A percentile compares a stretch with the other conserved stretches of the same genome.
Evolutionary conservation across 106 monocot genomes (phyloP).

Genomic region (Vanilla planifolia): DNA sequence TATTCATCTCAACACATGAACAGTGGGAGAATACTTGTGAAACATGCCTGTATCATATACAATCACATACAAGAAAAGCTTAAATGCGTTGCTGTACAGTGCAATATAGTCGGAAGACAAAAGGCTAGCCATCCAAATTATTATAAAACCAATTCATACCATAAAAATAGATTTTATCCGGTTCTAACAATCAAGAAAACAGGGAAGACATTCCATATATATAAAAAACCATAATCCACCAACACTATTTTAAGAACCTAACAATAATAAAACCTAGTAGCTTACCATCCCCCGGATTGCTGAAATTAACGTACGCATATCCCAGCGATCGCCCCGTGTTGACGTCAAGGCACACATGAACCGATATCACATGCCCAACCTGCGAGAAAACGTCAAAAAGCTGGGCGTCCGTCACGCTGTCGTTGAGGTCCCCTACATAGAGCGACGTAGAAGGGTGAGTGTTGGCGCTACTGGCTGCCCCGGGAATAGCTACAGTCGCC

Average conservation of each 20-base stretch:
- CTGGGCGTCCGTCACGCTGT: slow-evolving; percentile 67
- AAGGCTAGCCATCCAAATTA: too few species aligned
- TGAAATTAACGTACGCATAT: slow-evolving; percentile 80
- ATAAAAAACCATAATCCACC: neutral
- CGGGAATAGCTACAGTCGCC: neutral
- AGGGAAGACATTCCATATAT: neutral
- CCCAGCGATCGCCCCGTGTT: slow-evolving; percentile 72
- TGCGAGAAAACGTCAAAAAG: slow-evolving; percentile 68
- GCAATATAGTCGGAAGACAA: too few species aligned
- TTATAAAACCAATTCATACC: too few species aligned
- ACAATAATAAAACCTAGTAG: neutral
- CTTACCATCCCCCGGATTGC: slow-evolving; percentile 65
- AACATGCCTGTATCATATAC: too few species aligned
- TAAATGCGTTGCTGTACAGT: too few species aligned
- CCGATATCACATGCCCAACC: slow-evolving; percentile 65
- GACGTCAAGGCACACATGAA: slow-evolving; percentile 75
- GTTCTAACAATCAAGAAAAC: too few species aligned
- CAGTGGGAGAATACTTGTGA: too few species aligned
- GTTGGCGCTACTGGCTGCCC: neutral
- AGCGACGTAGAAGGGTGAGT: slow-evolving; percentile 29
- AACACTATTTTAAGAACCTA: neutral
- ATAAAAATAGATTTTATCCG: too few species aligned
- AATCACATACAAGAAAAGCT: too few species aligned
- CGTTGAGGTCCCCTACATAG: slow-evolving; percentile 80
- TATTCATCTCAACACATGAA: too few species aligned